Evolutionary conservation across 148 eudicot species (phyloP), one percentile per base, ranked within the genome.

Genomic region (Rhododendron kiyosumense): DNA sequence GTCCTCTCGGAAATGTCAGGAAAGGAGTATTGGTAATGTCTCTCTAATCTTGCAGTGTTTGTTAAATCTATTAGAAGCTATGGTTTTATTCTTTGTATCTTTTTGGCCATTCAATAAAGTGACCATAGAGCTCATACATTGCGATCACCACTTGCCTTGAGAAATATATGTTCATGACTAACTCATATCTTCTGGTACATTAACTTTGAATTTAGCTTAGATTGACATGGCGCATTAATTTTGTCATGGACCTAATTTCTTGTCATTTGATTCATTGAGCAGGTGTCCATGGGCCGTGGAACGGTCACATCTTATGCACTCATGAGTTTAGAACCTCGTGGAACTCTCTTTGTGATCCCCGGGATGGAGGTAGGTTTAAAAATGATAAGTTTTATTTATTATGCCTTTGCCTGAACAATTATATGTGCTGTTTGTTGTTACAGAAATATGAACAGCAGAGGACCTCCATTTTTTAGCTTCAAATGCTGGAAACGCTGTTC

Each of bases 211-310:
- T 43, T 34, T 17, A 74, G 67, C 80, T 32, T 74, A 8, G 2
- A 22, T 59, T 84, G 38, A 26, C 8, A 36, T 84, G 86, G 45
- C 6, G 5, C 38, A 13, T 38, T 54, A 22, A 51, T 82, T 57
- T 45, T 49, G 36, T 74, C 22, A 36, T 26, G 28, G 41, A 71
- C 49, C 83, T 88, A 78, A 84, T 48, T 22, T 87, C 24, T 52
- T 87, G 14, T 2, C 6, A 74, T 86, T 22, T 17, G 49, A 7
- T 86, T 83, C 12, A 79, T 63, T 86, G 67, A 78, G 73, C 93
- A 97, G 99, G 98, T 97, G 24, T 97, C 99, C 41, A 91, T 94
- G 98, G 99, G 98, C 61, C 85, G 90, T 85, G 99, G 99, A 81
- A 71, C 89, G n/a, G 91, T 93, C 83, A 97, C 95, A 24, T 89